Evolutionary conservation across 2,329 filamentous ascomycete genomes (phyloP), one percentile per base, ranked within the genome.

Genomic region (Alternaria gaisen): DNA sequence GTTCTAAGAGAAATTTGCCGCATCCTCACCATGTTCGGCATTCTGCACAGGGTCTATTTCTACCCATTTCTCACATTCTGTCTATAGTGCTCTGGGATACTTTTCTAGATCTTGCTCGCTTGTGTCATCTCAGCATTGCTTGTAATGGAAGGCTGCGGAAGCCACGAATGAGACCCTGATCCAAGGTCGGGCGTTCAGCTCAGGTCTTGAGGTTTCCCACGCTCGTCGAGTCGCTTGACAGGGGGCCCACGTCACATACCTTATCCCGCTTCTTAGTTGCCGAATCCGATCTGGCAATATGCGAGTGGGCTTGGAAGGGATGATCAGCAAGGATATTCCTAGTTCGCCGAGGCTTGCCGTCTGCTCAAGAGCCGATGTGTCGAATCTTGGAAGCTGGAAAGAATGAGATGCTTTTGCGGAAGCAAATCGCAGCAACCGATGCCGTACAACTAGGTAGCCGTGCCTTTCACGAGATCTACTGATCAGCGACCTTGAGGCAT

Each of bases 401-500:
- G 60, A 53, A 58, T 62, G 63, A 56, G 56, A 61, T 75, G 69
- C 69, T 74, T 74, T 71, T 73, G 72, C 70, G 69, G 70, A 72
- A 71, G 66, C 65, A 64, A 57, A 67, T 51, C 65, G 52, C 64
- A 62, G 51, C 47, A 65, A 66, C 70, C 69, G 68, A 53, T 50
- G 58, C 64, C 69, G 67, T 41, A 54, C 46, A 50, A 54, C 58
- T 67, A 68, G 69, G 54, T 26, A 48, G 10, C 46, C 20, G 22
- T 42, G 46, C 50, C 24, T 41, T 56, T 60, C 62, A 63, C 60
- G 46, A 61, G 61, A 41, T 50, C 60, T 30, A 30, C 28, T 30
- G 11, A 30, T 30, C 63, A 48, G 50, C 38, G 12, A 22, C 43
- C 60, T 62, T 63, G 61, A 43, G 53, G 41, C 46, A 47, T 56